Conservation (phyloP, 257 asterid genomes). For the Buddleja alternifolia region DNA sequence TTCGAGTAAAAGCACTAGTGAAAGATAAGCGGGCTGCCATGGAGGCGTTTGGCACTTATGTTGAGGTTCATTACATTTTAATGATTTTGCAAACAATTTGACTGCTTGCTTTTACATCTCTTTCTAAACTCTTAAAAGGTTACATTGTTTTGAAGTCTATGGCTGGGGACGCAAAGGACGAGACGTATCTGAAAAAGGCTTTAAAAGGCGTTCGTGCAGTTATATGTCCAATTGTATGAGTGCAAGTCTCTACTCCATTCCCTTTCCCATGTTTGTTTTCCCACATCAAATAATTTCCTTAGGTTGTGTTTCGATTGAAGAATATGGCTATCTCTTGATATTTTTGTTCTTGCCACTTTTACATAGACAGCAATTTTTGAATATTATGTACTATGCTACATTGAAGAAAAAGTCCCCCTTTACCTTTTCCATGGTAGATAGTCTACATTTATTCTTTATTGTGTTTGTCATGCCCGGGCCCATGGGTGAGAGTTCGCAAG, state of each 20-base stretch:
- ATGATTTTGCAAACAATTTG: constrained; percentile 6
- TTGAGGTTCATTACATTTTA: constrained; percentile 62
- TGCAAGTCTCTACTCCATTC: constrained; percentile 18
- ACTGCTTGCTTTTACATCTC: not conserved
- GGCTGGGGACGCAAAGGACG: constrained; percentile 67
- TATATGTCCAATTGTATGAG: constrained; percentile 73
- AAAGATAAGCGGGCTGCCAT: constrained; percentile 84
- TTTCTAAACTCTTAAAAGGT: constrained; percentile 23
- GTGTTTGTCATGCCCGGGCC: too few species aligned
- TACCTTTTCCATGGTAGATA: not conserved
- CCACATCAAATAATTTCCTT: too few species aligned
- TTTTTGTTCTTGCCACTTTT: not conserved
- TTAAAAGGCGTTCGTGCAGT: constrained; percentile 79
- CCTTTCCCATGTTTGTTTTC: not conserved
- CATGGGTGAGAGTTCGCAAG: too few species aligned
- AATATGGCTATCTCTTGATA: too few species aligned
- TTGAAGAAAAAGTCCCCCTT: not conserved
- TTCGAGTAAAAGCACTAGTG: constrained; percentile 82
- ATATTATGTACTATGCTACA: not conserved
- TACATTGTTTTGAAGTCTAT: constrained; percentile 55
- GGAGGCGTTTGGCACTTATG: constrained; percentile 97
- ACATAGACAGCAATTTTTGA: not conserved
- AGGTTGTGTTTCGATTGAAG: too few species aligned
- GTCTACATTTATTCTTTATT: not conserved
- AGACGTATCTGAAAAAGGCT: constrained; percentile 69